These are phyloP conservation scores for Myxozyma geophila DNA, from an alignment of 805 yeast species.

Conservation along the genomic window DNA sequence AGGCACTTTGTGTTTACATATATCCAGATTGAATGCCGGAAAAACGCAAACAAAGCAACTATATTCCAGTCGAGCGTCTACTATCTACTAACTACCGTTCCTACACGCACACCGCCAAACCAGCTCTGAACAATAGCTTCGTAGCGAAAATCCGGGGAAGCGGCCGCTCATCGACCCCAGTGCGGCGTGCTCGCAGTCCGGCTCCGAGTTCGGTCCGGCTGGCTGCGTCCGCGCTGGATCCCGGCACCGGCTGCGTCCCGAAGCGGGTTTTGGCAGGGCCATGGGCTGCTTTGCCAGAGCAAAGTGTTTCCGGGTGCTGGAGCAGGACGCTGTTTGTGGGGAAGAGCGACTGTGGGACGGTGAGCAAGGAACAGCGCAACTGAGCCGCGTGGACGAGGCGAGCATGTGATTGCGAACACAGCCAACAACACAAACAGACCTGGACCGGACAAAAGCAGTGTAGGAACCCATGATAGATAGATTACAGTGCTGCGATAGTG, in stretches of 20 bases:
- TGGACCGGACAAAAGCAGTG: not conserved
- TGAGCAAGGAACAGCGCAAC: not conserved
- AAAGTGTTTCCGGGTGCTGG: no score
- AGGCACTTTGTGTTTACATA: not conserved
- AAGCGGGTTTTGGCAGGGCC: no score
- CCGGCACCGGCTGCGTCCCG: not conserved
- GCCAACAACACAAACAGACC: not conserved
- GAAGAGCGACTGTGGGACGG: no score
- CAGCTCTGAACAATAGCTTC: no score
- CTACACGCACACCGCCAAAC: not conserved
- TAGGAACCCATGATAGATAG: no score
- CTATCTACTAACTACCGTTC: not conserved
- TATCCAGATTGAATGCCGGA: not conserved
- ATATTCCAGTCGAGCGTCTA: not conserved
- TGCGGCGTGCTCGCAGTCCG: not conserved
- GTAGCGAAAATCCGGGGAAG: constrained; percentile 7
- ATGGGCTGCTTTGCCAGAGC: no score
- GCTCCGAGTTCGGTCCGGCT: not conserved
- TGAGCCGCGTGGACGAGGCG: not conserved
- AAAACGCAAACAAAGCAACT: no score
- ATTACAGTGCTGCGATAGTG: no score
- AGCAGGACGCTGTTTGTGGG: no score
- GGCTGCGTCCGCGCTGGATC: not conserved
- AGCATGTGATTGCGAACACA: not conserved
- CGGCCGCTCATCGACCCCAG: constrained; percentile 2